Conservation (phyloP, 2,329 filamentous ascomycete species). For the Fusarium humuli region DNA sequence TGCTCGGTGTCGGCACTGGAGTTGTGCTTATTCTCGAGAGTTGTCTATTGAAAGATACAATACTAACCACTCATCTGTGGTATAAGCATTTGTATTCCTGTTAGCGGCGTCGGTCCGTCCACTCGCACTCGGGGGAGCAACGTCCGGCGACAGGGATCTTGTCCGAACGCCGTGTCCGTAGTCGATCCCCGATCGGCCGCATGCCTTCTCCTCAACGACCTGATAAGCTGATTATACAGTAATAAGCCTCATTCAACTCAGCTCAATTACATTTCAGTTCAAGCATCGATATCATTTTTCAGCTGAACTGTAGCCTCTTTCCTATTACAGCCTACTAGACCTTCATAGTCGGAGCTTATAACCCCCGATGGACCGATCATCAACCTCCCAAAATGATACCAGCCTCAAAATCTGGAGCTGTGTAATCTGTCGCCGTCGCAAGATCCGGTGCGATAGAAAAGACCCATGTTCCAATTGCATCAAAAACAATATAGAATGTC, state of each 20-base stretch:
- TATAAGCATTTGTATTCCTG: not conserved
- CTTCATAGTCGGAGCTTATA: slow-evolving; percentile 19
- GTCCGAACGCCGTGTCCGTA: slow-evolving; percentile 50
- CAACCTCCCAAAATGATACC: slow-evolving; percentile 11
- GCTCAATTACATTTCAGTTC: not conserved
- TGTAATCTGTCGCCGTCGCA: slow-evolving; percentile 49
- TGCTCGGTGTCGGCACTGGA: slow-evolving; percentile 20
- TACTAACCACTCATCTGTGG: rapidly evolving
- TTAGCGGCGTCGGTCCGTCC: slow-evolving; percentile 7
- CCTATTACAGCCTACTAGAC: not conserved
- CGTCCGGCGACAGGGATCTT: slow-evolving; percentile 30
- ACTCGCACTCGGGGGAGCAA: slow-evolving; percentile 2
- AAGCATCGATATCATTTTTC: not conserved
- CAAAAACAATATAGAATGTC: slow-evolving; percentile 45
- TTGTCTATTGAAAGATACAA: not conserved
- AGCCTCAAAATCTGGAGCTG: slow-evolving; percentile 50
- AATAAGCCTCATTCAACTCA: not conserved
- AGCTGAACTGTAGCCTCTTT: not conserved
- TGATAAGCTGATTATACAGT: not conserved
- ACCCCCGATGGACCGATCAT: slow-evolving; percentile 37
- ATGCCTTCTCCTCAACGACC: not conserved
- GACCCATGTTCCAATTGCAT: slow-evolving; percentile 48
- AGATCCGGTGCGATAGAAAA: slow-evolving; percentile 48
- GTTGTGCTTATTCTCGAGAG: rapidly evolving
- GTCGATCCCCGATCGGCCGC: slow-evolving; percentile 30